A percentile compares a stretch with the other conserved stretches of the same genome.
These are phyloP conservation scores for Papiliotrema flavescens DNA, from an alignment of 1,284 basidiomycete genomes.

Conservation along the genomic window DNA sequence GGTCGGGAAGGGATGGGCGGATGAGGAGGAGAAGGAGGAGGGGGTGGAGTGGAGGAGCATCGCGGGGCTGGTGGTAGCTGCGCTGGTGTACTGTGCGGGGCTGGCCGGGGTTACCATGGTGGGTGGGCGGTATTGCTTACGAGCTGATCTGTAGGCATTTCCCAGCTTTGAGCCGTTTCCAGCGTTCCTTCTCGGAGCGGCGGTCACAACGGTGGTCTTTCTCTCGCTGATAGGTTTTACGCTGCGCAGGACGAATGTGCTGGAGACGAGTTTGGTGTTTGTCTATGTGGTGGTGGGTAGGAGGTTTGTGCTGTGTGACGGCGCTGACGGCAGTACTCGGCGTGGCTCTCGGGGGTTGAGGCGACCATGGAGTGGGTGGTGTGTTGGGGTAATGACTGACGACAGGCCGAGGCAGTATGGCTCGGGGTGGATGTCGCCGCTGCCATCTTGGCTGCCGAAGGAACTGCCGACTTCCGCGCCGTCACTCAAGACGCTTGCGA, in stretches of 20 bases:
- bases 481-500: conserved; percentile 22
- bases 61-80: conserved; percentile 42
- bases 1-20: conserved; percentile 49
- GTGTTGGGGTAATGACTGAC: conserved; percentile 1
- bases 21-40: conserved; percentile 46
- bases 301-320: conserved; percentile 63
- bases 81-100: conserved; percentile 45
- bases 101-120: conserved; percentile 42
- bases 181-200: conserved; percentile 45
- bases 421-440: conserved; percentile 37
- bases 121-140: conserved; percentile 4
- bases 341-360: conserved; percentile 47
- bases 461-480: conserved; percentile 7
- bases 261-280: conserved; percentile 82
- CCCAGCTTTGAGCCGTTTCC: conserved; percentile 31
- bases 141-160: conserved; percentile 23
- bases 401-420: conserved; percentile 41
- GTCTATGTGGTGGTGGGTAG: conserved; percentile 66
- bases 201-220: conserved; percentile 58
- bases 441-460: conserved; percentile 6
- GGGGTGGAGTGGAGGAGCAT: conserved; percentile 48
- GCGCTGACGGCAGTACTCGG: conserved; percentile 34
- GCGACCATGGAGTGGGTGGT: conserved; percentile 43
- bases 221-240: conserved; percentile 86
- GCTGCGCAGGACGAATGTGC: conserved; percentile 81